Base-by-base conservation (phyloP, 768 basidiomycete genomes). In the Boletus reticuloceps region DNA sequence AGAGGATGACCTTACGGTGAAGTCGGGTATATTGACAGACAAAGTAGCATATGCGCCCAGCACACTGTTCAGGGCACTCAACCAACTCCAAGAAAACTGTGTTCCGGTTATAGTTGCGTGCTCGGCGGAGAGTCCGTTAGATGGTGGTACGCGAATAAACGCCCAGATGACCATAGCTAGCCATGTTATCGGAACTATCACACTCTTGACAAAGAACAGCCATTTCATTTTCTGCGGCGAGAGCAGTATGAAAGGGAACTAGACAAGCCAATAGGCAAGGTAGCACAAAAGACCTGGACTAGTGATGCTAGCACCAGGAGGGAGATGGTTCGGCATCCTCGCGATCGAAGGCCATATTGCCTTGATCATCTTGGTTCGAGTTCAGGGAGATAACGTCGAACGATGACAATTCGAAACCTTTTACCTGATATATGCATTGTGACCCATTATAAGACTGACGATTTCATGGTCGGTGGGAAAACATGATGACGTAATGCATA, bases 21-120 rank as follows among this genome's bases (percentile, higher is more conserved):
- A 92, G 69, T 95, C 93, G 9, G 91, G 87, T 53, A 92, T 91
- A 63, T 92, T 92, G 56, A 89, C 84, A 1, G 85, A 79, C 13
- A 90, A 72, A 11, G 86, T 89, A 6, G 87, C 77, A 69, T 86
- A 94, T 53, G 80, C 78, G 0, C 89, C 91, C 10, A 94, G 72
- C 5, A 86, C 85, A 54, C 86, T 86, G 65, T 92, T 94, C 56
- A 96, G 65, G 0, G 85, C 83, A 53, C 79, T 78, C 38, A 96
- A 72, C 89, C 89, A 94, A 5, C 82, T 85, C 86, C 89, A 91
- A 11, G 80, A 79, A 41, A 85, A 73, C 11, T 73, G 73, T 50
- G 78, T 75, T 2, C 89, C 91, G 6, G 69, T 69, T 13, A 91
- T 61, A 0, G 70, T 72, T 1, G 85, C 70, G 38, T 81, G 80